Evolutionary conservation across 1,139 yeast species (phyloP).

Genomic region (Lodderomyces theae): DNA sequence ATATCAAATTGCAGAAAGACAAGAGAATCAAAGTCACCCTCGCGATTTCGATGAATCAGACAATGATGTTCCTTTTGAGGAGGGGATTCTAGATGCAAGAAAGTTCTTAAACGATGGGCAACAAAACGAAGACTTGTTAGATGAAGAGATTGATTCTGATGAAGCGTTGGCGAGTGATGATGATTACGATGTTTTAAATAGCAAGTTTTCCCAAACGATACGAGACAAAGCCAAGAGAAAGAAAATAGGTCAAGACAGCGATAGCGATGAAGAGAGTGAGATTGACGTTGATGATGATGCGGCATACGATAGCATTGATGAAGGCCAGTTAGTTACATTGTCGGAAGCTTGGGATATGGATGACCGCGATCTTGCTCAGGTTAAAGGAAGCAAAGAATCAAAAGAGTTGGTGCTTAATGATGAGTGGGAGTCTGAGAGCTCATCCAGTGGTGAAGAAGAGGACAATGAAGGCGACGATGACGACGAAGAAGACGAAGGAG

Average conservation of each 20-base stretch:
- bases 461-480: conserved; percentile 14
- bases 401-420: conserved; percentile 38
- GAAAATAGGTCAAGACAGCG: conserved; percentile 24
- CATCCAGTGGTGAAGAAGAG: conserved; percentile 12
- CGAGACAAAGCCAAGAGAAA: conserved; percentile 51
- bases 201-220: conserved; percentile 65
- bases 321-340: conserved; percentile 66
- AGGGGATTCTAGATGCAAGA: conserved; percentile 46
- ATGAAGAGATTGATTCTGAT: conserved; percentile 74
- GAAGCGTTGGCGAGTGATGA: conserved; percentile 77
- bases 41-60: conserved; percentile 20
- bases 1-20: conserved; percentile 46
- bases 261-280: conserved; percentile 10
- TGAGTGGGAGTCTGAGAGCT: conserved; percentile 36
- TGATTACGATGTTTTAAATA: conserved; percentile 64
- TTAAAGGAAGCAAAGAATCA: conserved; percentile 17
- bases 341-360: conserved; percentile 91
- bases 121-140: conserved; percentile 41
- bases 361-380: conserved; percentile 44
- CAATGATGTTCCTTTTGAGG: conserved; percentile 26
- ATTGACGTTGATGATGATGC: conserved; percentile 16
- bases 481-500: conserved; percentile 15
- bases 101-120: conserved; percentile 30
- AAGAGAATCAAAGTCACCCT: conserved; percentile 23
- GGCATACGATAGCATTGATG: conserved; percentile 60